These are phyloP conservation scores for Dorcoceras hygrometricum DNA, from an alignment of 257 asterid genomes.

Conservation along the genomic window DNA sequence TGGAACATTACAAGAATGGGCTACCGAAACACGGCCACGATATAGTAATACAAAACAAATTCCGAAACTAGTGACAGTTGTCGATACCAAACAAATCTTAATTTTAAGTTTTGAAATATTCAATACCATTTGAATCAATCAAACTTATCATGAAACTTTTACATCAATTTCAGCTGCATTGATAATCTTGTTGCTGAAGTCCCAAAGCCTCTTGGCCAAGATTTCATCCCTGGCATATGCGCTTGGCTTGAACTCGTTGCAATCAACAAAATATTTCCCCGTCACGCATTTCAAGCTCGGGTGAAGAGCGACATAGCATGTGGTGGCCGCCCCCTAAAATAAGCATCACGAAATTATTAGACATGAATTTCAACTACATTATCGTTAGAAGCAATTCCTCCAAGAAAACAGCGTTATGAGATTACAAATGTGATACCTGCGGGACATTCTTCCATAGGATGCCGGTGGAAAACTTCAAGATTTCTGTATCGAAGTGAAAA, in stretches of 20 bases:
- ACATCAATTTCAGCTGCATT: constrained; percentile 32
- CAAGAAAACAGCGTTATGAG: too few species aligned
- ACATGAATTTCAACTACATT: too few species aligned
- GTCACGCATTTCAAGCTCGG: constrained; percentile 47
- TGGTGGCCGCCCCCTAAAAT: constrained; percentile 69
- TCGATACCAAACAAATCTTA: too few species aligned
- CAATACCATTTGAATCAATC: too few species aligned
- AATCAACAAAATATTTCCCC: constrained; percentile 58
- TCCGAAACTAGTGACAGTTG: too few species aligned
- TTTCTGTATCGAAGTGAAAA: constrained; percentile 38
- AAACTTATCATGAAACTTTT: background rate
- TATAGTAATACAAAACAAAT: too few species aligned
- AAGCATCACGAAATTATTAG: too few species aligned
- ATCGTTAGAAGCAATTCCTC: too few species aligned
- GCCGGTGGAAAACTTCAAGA: constrained; percentile 43
- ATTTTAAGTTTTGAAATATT: too few species aligned
- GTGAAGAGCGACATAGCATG: constrained; percentile 73
- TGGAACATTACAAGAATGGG: too few species aligned
- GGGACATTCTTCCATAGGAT: constrained; percentile 81
- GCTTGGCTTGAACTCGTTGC: constrained; percentile 49
- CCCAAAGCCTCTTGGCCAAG: constrained; percentile 62
- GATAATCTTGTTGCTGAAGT: constrained; percentile 57
- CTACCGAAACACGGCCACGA: too few species aligned
- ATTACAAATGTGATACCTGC: too few species aligned
- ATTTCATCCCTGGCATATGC: constrained; percentile 37